phyloP scores from a whole-genome alignment of 2,329 filamentous ascomycete species.

The Ceratocystis variospora region DNA sequence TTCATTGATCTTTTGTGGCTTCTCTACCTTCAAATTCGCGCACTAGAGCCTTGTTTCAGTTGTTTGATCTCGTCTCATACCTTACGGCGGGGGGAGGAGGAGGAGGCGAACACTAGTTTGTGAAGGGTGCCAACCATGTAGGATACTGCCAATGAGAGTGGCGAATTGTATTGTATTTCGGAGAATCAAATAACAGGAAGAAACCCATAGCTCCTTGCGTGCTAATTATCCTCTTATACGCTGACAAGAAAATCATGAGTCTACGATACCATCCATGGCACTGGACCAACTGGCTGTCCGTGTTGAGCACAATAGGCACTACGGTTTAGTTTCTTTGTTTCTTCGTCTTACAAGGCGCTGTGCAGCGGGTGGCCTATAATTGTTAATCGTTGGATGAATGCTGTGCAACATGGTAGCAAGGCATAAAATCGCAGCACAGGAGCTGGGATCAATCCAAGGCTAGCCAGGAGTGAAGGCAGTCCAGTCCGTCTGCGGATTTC shows the following conservation, averaged over 20 bases:
- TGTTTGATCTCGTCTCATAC: too few species aligned
- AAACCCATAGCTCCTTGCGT: background rate
- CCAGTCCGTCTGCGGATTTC: background rate
- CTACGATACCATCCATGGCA: background rate
- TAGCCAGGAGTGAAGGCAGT: background rate
- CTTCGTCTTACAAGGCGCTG: background rate
- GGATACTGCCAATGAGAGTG: too few species aligned
- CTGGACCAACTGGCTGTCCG: background rate
- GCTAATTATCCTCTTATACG: background rate
- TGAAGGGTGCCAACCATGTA: too few species aligned
- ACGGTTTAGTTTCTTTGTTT: background rate
- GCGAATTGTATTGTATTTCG: too few species aligned
- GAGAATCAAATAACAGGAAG: too few species aligned
- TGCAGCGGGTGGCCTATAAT: background rate
- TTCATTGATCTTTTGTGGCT: too few species aligned
- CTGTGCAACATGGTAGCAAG: background rate
- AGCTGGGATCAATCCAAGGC: background rate
- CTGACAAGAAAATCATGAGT: background rate
- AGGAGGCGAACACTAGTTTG: too few species aligned
- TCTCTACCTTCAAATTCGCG: too few species aligned
- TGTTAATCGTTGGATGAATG: too few species aligned
- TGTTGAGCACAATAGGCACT: background rate
- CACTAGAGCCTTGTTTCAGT: too few species aligned
- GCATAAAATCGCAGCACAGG: background rate
- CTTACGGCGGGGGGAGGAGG: too few species aligned